Evolutionary conservation across 768 basidiomycete species (phyloP), one percentile per base, ranked within the genome.

Genomic region (Omphalotus guepiniiformis): DNA sequence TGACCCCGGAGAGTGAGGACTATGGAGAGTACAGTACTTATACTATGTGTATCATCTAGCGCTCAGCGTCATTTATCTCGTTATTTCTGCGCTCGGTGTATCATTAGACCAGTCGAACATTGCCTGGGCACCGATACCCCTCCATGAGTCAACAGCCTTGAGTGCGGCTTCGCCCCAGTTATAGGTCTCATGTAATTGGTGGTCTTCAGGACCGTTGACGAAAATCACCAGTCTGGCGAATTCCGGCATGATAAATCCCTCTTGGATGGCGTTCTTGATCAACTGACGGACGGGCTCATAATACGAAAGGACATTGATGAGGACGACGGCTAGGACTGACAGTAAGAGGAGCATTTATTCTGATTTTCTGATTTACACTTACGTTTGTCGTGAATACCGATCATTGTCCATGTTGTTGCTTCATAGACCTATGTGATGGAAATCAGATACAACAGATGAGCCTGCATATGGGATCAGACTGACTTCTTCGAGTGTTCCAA

Each of bases 401-500:
- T 63, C 59, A 97, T 94, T 19, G 88, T 89, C 95, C 95, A 98
- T 0, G 93, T 95, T 9, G 84, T 78, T 53, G 90, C 93, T 65
- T 97, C 95, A 23, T 95, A 64, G 15, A 92, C 68, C 88, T 91
- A 54, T 6, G 37, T 15, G 7, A 21, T 9, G 34, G 12, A 12
- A 21, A 21, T 39, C n/a, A n/a, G n/a, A n/a, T 8, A 39, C 13
- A 19, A 27, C 11, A 19, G 35, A 18, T 16, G 5, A n/a, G 30
- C 30, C n/a, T n/a, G 9, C 9, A 32, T n/a, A 32, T 9, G 30
- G 30, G n/a, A 32, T 13, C 8, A 37, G 18, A 47, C 62, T 50
- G 25, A 85, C 88, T 76, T 97, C 95, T 67, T 98, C 95, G 53
- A 91, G 89, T 0, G 94, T 97, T 9, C 95, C 95, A 59, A 82